Conservation (phyloP, 2,329 filamentous ascomycete species). For the Fusarium sp. region DNA sequence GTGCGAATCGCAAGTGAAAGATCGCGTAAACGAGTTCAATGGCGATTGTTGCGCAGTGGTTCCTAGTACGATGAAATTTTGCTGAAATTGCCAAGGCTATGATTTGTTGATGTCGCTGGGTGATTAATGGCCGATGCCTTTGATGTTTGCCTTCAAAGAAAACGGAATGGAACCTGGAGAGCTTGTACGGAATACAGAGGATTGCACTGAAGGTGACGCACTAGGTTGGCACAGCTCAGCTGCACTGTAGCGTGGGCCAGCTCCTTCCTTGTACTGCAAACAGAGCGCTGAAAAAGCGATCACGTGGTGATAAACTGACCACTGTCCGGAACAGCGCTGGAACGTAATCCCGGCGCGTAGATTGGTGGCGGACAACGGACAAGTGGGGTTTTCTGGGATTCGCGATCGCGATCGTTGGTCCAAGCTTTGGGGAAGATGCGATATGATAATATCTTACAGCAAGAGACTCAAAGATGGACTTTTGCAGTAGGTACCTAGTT, state of each 20-base stretch:
- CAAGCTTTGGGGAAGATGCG: slow-evolving; percentile 28
- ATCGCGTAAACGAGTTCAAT: slow-evolving; percentile 31
- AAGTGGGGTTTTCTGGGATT: slow-evolving; percentile 8
- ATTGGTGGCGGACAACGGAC: slow-evolving; percentile 16
- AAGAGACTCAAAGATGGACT: background rate
- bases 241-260: slow-evolving; percentile 23
- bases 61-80: background rate
- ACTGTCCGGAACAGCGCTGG: slow-evolving; percentile 20
- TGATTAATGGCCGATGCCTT: slow-evolving; percentile 23
- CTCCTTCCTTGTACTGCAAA: slow-evolving; percentile 43
- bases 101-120: background rate
- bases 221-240: slow-evolving; percentile 40
- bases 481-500: background rate
- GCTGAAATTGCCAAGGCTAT: background rate
- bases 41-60: background rate
- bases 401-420: slow-evolving; percentile 39
- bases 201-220: slow-evolving; percentile 43
- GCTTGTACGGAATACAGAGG: slow-evolving; percentile 28
- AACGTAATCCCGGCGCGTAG: slow-evolving; percentile 36
- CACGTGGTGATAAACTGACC: slow-evolving; percentile 36
- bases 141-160: slow-evolving; percentile 17
- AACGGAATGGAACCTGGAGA: slow-evolving; percentile 15
- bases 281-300: slow-evolving; percentile 25
- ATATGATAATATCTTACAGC: background rate
- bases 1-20: slow-evolving; percentile 27